Base-by-base conservation (phyloP, 345 rosid genomes). In the Arabidopsis suecica region DNA sequence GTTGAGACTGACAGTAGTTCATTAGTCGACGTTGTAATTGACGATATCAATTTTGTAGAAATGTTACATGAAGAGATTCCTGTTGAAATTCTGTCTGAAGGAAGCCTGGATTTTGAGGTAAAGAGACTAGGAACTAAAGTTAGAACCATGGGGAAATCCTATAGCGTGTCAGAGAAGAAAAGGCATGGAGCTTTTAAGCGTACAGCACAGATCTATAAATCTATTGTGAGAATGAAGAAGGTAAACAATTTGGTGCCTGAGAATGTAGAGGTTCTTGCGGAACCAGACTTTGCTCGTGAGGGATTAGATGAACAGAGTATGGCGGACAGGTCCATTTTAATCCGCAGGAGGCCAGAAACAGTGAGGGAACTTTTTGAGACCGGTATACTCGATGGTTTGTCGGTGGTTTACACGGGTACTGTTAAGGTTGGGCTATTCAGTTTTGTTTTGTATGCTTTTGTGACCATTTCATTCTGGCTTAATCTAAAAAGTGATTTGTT, bases 351-450 rank as follows among this genome's bases (percentile, higher is more conserved):
- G 68, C 96, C 97, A 41, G 74, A 61, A 79, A 95, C 97, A 20
- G 99, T 95, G 67, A 95, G 84, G 63, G 96, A 91, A 82, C 90
- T 94, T 62, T 89, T 94, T 25, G 98, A 89, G 78, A 91, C 98
- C 51, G 93, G 96, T 75, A 80, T 91, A 85, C 96, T 91, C 3
- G 97, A 91, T 33, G 95, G 96, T 65, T 83, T 89, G 22, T 73
- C 93, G 7, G 97, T 95, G 60, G 91, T 90, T 69, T 90, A 95
- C 80, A 90, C 84, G 93, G 99, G 97, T 53, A 83, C 88, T 61
- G 85, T 82, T 44, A 88, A 87, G 98, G 98, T 94, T 68, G 45
- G 69, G 50, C 9, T 61, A n/a, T 74, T 79, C 59, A 56, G 38
- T 71, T 64, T 66, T 47, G 40, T 37, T 54, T 36, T 36, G 36